phyloP scores from a whole-genome alignment of 345 rosid genomes.

The Viola odorata region DNA sequence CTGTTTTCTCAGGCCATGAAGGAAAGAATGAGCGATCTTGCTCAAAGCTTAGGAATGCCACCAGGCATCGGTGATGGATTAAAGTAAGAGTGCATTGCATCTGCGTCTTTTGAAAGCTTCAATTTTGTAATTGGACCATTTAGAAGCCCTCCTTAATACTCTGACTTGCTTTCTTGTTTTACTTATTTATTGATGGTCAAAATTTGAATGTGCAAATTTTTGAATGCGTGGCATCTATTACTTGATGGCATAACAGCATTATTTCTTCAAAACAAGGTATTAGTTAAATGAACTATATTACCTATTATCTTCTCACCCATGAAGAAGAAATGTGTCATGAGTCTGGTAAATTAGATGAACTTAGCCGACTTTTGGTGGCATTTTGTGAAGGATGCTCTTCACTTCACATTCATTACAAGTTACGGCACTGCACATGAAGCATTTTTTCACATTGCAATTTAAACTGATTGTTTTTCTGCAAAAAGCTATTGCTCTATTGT shows the following conservation, averaged over 20 bases:
- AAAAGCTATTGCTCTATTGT: not conserved
- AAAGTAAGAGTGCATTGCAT: conserved; percentile 32
- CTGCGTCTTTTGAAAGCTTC: conserved; percentile 7
- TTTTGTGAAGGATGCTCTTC: not conserved
- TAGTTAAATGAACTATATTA: no score
- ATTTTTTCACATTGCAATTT: no score
- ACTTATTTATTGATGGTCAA: not conserved
- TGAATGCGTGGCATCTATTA: no score
- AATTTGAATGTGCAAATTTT: not conserved
- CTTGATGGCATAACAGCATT: no score
- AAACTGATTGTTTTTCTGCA: not conserved
- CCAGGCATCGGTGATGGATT: conserved; percentile 63
- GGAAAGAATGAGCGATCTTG: conserved; percentile 85
- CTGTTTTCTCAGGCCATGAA: conserved; percentile 65
- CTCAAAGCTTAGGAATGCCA: conserved; percentile 93
- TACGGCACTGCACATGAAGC: not conserved
- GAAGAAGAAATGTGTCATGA: no score
- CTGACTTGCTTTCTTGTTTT: not conserved
- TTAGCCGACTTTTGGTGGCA: not conserved
- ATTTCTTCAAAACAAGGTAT: no score
- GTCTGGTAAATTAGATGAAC: not conserved
- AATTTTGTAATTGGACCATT: conserved; percentile 24
- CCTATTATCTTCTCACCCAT: no score
- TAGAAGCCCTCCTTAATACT: conserved; percentile 6
- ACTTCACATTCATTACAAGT: not conserved